Percentiles rank a stretch among this genome's conserved stretches.
Conservation (phyloP, 495 filamentous ascomycete genomes). For the Tricharina praecox region DNA sequence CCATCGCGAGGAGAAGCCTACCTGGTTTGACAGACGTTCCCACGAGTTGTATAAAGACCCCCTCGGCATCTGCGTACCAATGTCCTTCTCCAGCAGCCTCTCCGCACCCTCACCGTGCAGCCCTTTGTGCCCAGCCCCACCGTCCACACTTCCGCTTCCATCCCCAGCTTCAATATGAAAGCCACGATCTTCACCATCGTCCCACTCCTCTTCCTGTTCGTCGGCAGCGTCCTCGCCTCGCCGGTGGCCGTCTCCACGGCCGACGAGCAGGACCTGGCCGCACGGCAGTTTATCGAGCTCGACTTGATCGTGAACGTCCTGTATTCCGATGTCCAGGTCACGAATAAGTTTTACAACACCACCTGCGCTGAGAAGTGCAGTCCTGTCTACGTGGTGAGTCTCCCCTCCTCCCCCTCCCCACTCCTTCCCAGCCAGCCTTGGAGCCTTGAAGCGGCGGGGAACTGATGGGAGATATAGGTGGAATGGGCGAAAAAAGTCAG, state of each 20-base stretch:
- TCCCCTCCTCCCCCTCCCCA: background rate
- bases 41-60: too few species aligned
- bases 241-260: background rate
- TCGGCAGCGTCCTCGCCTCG: background rate
- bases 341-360: background rate
- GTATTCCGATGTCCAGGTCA: background rate
- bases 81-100: too few species aligned
- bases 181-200: constrained; percentile 18
- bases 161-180: constrained; percentile 13
- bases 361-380: background rate
- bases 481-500: background rate
- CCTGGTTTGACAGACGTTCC: too few species aligned
- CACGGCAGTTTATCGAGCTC: background rate
- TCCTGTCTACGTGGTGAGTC: background rate
- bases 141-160: too few species aligned
- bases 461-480: background rate
- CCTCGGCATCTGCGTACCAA: too few species aligned
- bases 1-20: too few species aligned
- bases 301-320: background rate
- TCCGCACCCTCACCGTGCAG: too few species aligned
- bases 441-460: background rate
- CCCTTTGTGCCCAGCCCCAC: too few species aligned
- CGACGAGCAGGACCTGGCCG: background rate
- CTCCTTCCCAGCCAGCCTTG: background rate
- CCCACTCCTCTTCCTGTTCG: constrained; percentile 10